Evolutionary conservation across 257 asterid species (phyloP), one percentile per base, ranked within the genome.

Genomic region (Ilex asprella): DNA sequence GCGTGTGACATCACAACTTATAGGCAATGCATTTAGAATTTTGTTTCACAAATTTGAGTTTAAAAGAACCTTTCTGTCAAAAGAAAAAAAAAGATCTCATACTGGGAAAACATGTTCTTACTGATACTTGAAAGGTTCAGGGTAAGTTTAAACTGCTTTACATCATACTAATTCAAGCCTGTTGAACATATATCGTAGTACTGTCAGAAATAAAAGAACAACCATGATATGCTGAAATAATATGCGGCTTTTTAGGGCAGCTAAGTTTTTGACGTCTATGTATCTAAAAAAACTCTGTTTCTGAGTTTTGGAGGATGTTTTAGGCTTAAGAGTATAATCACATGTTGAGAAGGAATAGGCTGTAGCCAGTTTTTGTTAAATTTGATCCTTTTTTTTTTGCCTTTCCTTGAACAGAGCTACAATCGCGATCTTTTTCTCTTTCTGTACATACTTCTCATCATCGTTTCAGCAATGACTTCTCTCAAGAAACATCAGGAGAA

Each of bases 361-460:
- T 53, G 27, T 53, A 12, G 14, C 10, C 5, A 4, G 10, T 1
- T 49, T 1, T 49, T 2, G 54, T 11, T 49, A 12, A 49, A 11
- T 11, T 62, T 75, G 59, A 55, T 62, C 57, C 69, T 15, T 62
- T 69, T 59, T 61, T 39, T 15, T 58, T 13, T 51, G 69, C 60
- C 68, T 75, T 75, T 51, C 62, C 56, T 77, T 75, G 75, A 63
- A 75, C 95, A 92, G 99, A 92, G 72, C 84, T 92, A 92, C 89
- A 92, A 76, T 56, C 97, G 99, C 12, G 99, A 92, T 81, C 87
- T 87, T 59, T 91, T 91, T 76, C 41, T 91, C 67, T 91, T 91
- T 60, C 79, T 88, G 63, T 88, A 76, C 78, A 30, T 79, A 79
- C 96, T 88, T 78, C 98, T 91, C 64, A 65, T 91, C 81, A 82